Evolutionary conservation across 2,329 filamentous ascomycete species (phyloP).

Genomic region (Pseudonectria foliicola): DNA sequence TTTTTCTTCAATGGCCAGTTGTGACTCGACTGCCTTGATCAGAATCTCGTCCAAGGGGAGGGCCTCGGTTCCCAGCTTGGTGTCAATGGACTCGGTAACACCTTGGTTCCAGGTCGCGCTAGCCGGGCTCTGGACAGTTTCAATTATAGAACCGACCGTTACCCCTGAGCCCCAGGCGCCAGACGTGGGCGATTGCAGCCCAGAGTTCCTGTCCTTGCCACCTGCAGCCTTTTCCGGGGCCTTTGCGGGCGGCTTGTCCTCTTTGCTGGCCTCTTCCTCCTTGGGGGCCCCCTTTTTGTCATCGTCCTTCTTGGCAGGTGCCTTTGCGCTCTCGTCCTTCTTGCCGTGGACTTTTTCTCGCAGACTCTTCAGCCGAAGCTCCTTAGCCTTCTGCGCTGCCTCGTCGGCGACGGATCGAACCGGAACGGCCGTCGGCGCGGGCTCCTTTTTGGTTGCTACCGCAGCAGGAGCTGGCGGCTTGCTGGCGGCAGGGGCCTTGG

Average conservation of each 20-base stretch:
- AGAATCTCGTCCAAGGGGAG: slow-evolving; percentile 29
- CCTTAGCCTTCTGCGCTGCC: slow-evolving; percentile 57
- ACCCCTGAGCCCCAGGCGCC: slow-evolving; percentile 33
- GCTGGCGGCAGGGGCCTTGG: slow-evolving; percentile 10
- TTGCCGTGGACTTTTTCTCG: slow-evolving; percentile 50
- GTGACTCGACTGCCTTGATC: slow-evolving; percentile 30
- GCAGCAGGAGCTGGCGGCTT: slow-evolving; percentile 12
- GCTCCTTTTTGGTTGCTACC: slow-evolving; percentile 16
- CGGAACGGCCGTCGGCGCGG: slow-evolving; percentile 30
- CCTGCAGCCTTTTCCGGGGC: no score
- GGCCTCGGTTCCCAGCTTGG: slow-evolving; percentile 25
- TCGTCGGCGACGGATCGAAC: slow-evolving; percentile 56
- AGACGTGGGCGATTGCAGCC: slow-evolving; percentile 39
- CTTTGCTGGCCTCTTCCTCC: slow-evolving; percentile 5
- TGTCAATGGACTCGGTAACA: slow-evolving; percentile 4
- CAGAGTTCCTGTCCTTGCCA: slow-evolving; percentile 14
- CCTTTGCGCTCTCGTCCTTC: slow-evolving; percentile 17
- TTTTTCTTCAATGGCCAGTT: slow-evolving; percentile 33
- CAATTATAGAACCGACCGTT: slow-evolving; percentile 17
- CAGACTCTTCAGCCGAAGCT: slow-evolving; percentile 46
- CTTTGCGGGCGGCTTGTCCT: slow-evolving; percentile 3
- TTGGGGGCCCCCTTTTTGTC: slow-evolving; percentile 1
- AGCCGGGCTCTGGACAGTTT: slow-evolving; percentile 36
- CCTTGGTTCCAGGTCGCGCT: slow-evolving; percentile 35
- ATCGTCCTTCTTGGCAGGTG: slow-evolving; percentile 10